phyloP scores from a whole-genome alignment of 1,284 basidiomycete species.

The Malassezia slooffiae region DNA sequence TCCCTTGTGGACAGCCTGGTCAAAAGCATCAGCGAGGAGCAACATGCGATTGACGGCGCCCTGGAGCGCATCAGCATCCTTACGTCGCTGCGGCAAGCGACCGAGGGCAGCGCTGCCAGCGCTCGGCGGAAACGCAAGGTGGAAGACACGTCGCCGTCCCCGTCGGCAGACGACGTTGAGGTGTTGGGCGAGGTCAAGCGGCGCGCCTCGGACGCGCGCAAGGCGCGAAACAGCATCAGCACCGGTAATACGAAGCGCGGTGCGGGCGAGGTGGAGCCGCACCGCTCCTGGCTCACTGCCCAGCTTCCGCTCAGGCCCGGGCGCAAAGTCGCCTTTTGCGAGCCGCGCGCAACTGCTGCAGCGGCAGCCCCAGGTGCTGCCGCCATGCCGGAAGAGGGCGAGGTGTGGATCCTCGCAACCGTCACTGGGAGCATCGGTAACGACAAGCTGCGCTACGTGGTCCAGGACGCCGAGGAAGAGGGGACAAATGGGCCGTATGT shows the following conservation, averaged over 20 bases:
- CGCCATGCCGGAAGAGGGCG: conserved; percentile 7
- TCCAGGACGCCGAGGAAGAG: conserved; percentile 26
- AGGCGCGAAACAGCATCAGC: conserved; percentile 4
- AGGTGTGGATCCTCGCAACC: conserved; percentile 34
- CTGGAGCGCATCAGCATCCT: conserved; percentile 35
- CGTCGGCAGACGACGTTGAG: background rate
- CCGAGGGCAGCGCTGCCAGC: conserved; percentile 3
- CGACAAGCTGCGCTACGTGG: conserved; percentile 25
- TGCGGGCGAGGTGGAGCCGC: background rate
- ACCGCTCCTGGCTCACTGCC: background rate
- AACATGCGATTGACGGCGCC: conserved; percentile 27
- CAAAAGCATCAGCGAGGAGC: conserved; percentile 25
- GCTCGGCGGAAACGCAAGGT: conserved; percentile 12
- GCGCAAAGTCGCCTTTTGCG: conserved; percentile 27
- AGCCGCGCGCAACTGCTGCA: conserved; percentile 17
- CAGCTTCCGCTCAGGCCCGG: conserved; percentile 27
- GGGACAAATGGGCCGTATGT: conserved; percentile 13
- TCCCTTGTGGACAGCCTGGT: conserved; percentile 22
- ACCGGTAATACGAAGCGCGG: background rate
- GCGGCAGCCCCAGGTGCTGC: conserved; percentile 6
- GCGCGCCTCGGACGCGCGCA: background rate
- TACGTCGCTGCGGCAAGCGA: conserved; percentile 23
- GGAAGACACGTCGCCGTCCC: background rate
- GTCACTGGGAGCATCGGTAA: conserved; percentile 30
- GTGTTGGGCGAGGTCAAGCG: conserved; percentile 12